phyloP scores from a whole-genome alignment of 1,284 basidiomycete species.

The Marasmius fiardii region DNA sequence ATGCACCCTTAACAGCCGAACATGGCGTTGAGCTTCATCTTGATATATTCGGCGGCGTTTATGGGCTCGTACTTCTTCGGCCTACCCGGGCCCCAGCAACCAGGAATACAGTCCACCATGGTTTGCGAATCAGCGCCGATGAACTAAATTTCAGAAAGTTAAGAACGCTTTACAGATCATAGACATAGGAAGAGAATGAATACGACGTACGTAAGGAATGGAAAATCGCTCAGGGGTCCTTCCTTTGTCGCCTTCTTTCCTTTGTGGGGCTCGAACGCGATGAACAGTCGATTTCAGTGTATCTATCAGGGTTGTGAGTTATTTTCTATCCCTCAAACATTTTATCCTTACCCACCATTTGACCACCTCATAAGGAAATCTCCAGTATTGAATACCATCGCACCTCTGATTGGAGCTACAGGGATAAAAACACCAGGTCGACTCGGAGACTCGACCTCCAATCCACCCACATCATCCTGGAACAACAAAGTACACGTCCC shows the following conservation, averaged over 20 bases:
- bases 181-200: background rate
- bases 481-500: constrained; percentile 54
- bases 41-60: constrained; percentile 9
- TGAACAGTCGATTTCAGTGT: constrained; percentile 57
- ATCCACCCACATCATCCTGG: constrained; percentile 56
- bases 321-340: background rate
- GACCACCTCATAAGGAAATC: constrained; percentile 56
- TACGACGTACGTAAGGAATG: constrained; percentile 50
- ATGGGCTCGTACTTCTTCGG: constrained; percentile 42
- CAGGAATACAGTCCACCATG: constrained; percentile 48
- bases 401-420: constrained; percentile 45
- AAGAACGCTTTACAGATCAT: background rate
- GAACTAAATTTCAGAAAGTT: background rate
- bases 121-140: constrained; percentile 33
- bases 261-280: constrained; percentile 49
- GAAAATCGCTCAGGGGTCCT: constrained; percentile 50
- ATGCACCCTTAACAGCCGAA: no score
- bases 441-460: constrained; percentile 56
- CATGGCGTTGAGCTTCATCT: constrained; percentile 13
- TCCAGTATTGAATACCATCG: constrained; percentile 59
- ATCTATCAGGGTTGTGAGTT: constrained; percentile 24
- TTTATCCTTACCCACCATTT: constrained; percentile 13
- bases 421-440: constrained; percentile 44
- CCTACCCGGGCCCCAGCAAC: constrained; percentile 40
- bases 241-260: constrained; percentile 21